Evolutionary conservation across 345 rosid species (phyloP).

Genomic region (Eucalyptus grandis): DNA sequence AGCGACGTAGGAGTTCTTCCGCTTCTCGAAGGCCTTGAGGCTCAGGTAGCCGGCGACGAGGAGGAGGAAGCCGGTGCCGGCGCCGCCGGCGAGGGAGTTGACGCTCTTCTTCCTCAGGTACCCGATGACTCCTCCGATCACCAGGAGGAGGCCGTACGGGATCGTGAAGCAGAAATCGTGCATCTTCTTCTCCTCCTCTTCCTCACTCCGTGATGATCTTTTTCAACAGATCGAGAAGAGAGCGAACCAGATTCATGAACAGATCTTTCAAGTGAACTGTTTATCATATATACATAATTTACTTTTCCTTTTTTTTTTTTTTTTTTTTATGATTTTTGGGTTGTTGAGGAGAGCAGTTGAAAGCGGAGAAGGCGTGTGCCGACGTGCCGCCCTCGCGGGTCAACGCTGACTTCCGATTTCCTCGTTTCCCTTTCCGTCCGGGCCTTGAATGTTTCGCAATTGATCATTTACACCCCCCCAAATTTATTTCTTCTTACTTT

Average conservation of each 20-base stretch:
- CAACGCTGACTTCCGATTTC: not conserved
- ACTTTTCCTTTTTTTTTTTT: not conserved
- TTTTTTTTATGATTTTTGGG: not conserved
- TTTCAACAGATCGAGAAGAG: not conserved
- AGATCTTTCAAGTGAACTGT: not conserved
- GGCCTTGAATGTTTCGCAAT: not conserved
- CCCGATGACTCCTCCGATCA: slow-evolving; percentile 80
- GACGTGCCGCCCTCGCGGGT: not conserved
- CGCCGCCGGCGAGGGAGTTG: slow-evolving; percentile 83
- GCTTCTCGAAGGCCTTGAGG: slow-evolving; percentile 72
- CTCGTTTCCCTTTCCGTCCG: not conserved
- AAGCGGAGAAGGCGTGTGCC: not conserved
- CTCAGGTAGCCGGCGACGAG: slow-evolving; percentile 78
- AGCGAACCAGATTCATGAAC: not conserved
- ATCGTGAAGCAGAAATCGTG: slow-evolving; percentile 97
- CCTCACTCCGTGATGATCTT: not conserved
- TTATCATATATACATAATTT: not conserved
- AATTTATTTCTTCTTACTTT: not conserved
- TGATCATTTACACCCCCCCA: too few species aligned
- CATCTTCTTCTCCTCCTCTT: slow-evolving; percentile 24
- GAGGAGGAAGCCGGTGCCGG: slow-evolving; percentile 60
- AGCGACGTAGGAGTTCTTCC: slow-evolving; percentile 56
- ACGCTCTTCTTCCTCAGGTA: slow-evolving; percentile 64
- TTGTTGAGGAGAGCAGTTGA: not conserved
- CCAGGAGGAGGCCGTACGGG: slow-evolving; percentile 81